Percentiles rank a stretch among this genome's conserved stretches.
phyloP scores from a whole-genome alignment of 352 stramenopile species.

The Pythium volutum region DNA sequence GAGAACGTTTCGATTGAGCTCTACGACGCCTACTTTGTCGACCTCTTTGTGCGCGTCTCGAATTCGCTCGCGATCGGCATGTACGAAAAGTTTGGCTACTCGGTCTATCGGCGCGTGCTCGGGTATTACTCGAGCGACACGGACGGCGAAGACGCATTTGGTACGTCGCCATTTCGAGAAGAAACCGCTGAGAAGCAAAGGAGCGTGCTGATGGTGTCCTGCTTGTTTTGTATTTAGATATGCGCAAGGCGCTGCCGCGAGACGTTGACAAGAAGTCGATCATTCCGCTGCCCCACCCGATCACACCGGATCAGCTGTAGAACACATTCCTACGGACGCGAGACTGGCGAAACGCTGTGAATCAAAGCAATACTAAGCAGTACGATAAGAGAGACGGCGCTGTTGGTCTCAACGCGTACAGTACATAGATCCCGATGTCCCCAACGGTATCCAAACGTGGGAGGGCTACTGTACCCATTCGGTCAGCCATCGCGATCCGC shows the following conservation, averaged over 20 bases:
- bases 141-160: constrained; percentile 86
- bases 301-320: constrained; percentile 79
- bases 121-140: constrained; percentile 90
- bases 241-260: constrained; percentile 89
- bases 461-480: no score
- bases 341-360: no score
- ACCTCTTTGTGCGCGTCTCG: constrained; percentile 97
- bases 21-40: constrained; percentile 97
- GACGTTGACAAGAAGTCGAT: constrained; percentile 90
- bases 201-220: not conserved
- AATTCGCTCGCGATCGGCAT: constrained; percentile 93
- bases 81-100: constrained; percentile 93
- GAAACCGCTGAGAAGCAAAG: not conserved
- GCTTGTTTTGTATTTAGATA: constrained; percentile 59
- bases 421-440: no score
- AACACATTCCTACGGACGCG: not conserved
- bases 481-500: no score
- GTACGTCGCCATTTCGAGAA: constrained; percentile 33
- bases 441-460: no score
- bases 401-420: no score
- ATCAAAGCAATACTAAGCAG: no score
- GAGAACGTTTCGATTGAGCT: constrained; percentile 82
- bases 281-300: constrained; percentile 82
- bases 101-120: constrained; percentile 88
- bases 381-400: no score